phyloP scores from a whole-genome alignment of 495 filamentous ascomycete species.

The Aspergillus egyptiacus region DNA sequence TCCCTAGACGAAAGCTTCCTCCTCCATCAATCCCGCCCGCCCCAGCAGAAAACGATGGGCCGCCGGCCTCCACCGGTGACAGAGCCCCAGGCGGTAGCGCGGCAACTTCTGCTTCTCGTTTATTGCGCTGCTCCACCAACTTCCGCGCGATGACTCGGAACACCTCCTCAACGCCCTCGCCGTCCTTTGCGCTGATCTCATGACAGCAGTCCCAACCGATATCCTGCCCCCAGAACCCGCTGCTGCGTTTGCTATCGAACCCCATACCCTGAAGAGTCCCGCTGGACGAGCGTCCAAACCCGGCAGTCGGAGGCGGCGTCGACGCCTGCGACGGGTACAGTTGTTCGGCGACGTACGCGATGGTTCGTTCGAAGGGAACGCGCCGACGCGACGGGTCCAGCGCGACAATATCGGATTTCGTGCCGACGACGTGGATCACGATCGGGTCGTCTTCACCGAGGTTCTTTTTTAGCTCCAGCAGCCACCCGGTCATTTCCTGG shows the following conservation, averaged over 20 bases:
- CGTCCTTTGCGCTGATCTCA: conserved; percentile 90
- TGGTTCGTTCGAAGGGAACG: conserved; percentile 89
- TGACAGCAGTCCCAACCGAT: conserved; percentile 95
- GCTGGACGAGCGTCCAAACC: conserved; percentile 24
- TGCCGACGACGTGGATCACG: conserved; percentile 94
- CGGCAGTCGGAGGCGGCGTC: conserved; percentile 60
- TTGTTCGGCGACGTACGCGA: conserved; percentile 90
- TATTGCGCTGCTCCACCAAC: conserved; percentile 83
- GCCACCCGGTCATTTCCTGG: conserved; percentile 89
- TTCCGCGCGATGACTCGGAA: conserved; percentile 93
- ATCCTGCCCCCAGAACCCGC: conserved; percentile 86
- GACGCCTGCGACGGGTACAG: conserved; percentile 59
- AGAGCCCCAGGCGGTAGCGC: conserved; percentile 17
- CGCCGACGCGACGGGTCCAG: conserved; percentile 67
- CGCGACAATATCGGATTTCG: conserved; percentile 87
- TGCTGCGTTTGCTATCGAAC: conserved; percentile 70
- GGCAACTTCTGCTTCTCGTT: conserved; percentile 51
- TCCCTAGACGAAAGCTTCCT: conserved; percentile 44
- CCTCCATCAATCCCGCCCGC: conserved; percentile 21
- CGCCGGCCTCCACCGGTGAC: conserved; percentile 14
- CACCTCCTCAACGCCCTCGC: conserved; percentile 95
- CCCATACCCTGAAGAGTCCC: conserved; percentile 45
- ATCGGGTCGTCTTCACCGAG: conserved; percentile 55
- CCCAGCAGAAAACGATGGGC: conserved; percentile 5
- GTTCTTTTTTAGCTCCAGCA: conserved; percentile 70